phyloP scores from a whole-genome alignment of 805 yeast species.

The Lachancea sp. region DNA sequence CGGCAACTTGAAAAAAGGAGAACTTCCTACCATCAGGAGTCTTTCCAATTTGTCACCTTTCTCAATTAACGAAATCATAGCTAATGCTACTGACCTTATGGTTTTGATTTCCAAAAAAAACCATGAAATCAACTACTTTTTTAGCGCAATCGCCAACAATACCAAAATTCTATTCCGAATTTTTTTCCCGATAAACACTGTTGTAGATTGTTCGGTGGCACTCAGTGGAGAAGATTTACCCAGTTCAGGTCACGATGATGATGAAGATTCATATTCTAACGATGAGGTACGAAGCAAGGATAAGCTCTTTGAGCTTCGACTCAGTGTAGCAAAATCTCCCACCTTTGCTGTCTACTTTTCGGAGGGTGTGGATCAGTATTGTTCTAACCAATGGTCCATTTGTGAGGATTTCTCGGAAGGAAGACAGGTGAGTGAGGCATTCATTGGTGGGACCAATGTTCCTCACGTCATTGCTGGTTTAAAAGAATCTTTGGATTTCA shows the following conservation, averaged over 20 bases:
- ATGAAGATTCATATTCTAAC: conserved; percentile 11
- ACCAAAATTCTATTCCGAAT: conserved; percentile 66
- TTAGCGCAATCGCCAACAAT: conserved; percentile 63
- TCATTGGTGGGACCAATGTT: conserved; percentile 50
- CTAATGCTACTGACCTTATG: conserved; percentile 57
- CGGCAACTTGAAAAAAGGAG: conserved; percentile 42
- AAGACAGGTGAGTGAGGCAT: conserved; percentile 70
- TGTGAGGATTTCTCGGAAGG: conserved; percentile 83
- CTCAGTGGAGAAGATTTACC: conserved; percentile 35
- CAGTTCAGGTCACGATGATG: conserved; percentile 5
- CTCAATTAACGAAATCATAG: conserved; percentile 57
- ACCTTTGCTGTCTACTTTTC: conserved; percentile 73
- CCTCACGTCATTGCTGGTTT: conserved; percentile 67
- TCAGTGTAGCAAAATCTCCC: conserved; percentile 54
- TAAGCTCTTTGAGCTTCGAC: conserved; percentile 41
- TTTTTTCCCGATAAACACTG: conserved; percentile 60
- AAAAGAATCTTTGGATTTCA: conserved; percentile 43
- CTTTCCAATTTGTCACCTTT: conserved; percentile 62
- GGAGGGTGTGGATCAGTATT: conserved; percentile 43
- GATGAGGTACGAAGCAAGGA: conserved; percentile 14
- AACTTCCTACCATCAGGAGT: conserved; percentile 36
- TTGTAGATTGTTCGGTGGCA: conserved; percentile 51
- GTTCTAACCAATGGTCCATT: conserved; percentile 65
- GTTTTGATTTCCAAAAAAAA: conserved; percentile 64
- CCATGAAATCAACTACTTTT: conserved; percentile 69